Evolutionary conservation across 306 rosid genomes (phyloP).

Genomic region (Phaseolus lunatus): DNA sequence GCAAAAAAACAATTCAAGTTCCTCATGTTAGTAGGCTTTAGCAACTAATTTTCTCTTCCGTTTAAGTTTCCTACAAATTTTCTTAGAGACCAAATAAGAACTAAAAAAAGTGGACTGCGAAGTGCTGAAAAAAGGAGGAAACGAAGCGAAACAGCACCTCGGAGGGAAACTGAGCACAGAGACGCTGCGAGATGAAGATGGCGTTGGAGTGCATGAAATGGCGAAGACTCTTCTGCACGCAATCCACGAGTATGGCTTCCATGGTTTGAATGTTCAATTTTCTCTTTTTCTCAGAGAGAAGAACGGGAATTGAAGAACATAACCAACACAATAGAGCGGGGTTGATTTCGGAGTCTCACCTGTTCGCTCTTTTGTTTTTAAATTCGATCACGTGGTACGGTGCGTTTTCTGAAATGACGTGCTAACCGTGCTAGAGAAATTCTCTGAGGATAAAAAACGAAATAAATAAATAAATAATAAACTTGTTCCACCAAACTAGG

Average conservation of each 20-base stretch:
- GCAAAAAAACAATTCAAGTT: background rate
- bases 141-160: background rate
- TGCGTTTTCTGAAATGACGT: background rate
- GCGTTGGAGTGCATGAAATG: conserved; percentile 87
- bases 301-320: conserved; percentile 1
- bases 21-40: background rate
- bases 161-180: conserved; percentile 80
- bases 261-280: conserved; percentile 47
- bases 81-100: conserved; percentile 33
- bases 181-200: conserved; percentile 87
- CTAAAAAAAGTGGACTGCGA: background rate
- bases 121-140: background rate
- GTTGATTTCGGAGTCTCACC: conserved; percentile 62
- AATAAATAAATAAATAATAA: background rate
- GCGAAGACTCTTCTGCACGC: conserved; percentile 77
- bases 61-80: background rate
- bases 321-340: background rate
- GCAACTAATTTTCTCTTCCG: background rate
- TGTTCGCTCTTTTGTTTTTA: conserved; percentile 44
- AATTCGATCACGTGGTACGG: conserved; percentile 49
- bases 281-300: background rate
- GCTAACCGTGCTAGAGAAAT: background rate
- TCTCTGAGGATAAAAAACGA: background rate
- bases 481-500: background rate
- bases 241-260: conserved; percentile 84